Base-by-base conservation (phyloP, 2,329 filamentous ascomycete genomes). In the Cordyceps fumosorosea region DNA sequence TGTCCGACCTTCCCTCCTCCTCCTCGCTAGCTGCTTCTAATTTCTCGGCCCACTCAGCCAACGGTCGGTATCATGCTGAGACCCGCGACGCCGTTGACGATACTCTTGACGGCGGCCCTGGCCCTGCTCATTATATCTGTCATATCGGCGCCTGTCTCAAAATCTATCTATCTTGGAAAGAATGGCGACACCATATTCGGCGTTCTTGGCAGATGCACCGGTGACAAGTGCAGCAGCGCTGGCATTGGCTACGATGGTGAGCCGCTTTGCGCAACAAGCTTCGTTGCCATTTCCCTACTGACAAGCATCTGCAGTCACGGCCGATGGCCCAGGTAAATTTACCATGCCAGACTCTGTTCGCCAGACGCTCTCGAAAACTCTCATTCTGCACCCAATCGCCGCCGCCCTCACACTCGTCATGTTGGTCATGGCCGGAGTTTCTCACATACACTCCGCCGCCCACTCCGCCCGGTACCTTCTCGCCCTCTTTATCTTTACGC, bases 381-480 rank as follows among this genome's bases (percentile, higher is more conserved):
- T 99, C 62, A 89, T 99, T 67, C 86, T 98, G 29, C 95, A 99
- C 73, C 95, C 95, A 1, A 84, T 99, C 63, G 95, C 95, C 53
- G 91, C 91, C 14, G 78, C 96, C 42, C 81, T 97, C 67, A 93
- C 90, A 14, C 82, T 99, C 59, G 80, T 96, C 71, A 93, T 93
- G 81, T 86, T 96, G 67, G 81, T 87, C 61, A 81, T 99, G 70
- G 89, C 93, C 20, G 81, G 87, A 40, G 84, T 89, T 47, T 89
- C 93, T 32, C 95, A 99, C 74, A 85, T 96, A 68, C 93, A 96
- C 72, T 84, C 86, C 24, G 89, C 93, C 18, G 90, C 91, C 10
- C 93, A 98, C 75, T 98, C 95, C 40, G 87, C 92, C 32, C 86
- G 91, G 69, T 99, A 93, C 72, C 84, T 98, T 5, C 84, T 98